Base-by-base conservation (phyloP, 441 rosid genomes). In the Jatropha multifida region DNA sequence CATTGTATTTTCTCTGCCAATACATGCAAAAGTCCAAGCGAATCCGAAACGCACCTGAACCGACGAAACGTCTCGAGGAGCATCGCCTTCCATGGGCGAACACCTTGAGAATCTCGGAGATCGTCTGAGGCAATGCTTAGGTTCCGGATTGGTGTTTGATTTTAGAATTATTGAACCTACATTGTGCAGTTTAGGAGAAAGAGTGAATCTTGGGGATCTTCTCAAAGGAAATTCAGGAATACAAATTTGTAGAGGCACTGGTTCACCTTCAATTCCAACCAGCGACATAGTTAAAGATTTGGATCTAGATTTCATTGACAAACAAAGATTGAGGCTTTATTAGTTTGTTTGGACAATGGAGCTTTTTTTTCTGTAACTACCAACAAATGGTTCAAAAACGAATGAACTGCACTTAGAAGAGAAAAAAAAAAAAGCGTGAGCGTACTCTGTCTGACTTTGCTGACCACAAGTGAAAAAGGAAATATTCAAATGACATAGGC, bases 181-280 rank as follows among this genome's bases (percentile, higher is more conserved):
- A 76, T 76, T 76, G 71, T 55, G 55, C 46, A n/a, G 14, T 52
- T 44, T 12, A 2, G 78, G 4, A 20, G 68, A 1, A 4, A 14
- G 60, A 32, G 9, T 12, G 23, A 37, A 65, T 51, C 77, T 60
- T 18, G 72, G 59, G 8, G 72, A 56, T 75, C 77, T 58, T 40
- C 73, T 60, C 67, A 23, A 23, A 3, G 49, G 55, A 62, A 46
- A 49, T 63, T 55, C 12, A 41, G 79, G 74, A 3, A 62, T 9
- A 12, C 2, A 37, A 48, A 32, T 37, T 11, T 64, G 58, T 11
- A 71, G 14, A 55, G 75, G 52, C 3, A 44, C 17, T 65, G 56
- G 51, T 56, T 77, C 26, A 5, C 4, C 40, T 15, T 72, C 17
- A 65, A 7, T 5, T 32, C 46, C 68, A 46, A 61, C 67, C 42